Percentiles rank a stretch among this genome's conserved stretches.
phyloP scores from a whole-genome alignment of 768 basidiomycete species.

The Mycena olivaceomarginata region DNA sequence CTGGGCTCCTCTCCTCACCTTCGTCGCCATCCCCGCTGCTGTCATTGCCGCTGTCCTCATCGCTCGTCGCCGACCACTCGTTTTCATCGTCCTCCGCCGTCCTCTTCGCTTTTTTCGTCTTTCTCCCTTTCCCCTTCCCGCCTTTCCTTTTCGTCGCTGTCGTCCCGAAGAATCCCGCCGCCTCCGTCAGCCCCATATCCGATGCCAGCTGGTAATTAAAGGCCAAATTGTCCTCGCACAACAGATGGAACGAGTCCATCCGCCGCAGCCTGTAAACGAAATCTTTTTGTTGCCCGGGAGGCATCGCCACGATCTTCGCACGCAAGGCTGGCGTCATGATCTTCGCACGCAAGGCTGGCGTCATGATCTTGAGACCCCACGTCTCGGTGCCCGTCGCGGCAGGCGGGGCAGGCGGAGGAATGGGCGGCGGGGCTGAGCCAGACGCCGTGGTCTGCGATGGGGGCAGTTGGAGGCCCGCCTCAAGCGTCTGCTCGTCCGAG shows the following conservation, averaged over 20 bases:
- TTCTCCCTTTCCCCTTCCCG: too few species aligned
- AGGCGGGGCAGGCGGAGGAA: too few species aligned
- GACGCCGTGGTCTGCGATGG: too few species aligned
- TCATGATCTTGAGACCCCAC: too few species aligned
- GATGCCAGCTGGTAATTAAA: neutral
- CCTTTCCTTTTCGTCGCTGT: neutral
- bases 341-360: too few species aligned
- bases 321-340: too few species aligned
- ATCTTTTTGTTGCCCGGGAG: neutral
- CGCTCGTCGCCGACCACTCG: neutral
- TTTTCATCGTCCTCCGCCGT: neutral
- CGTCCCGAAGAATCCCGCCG: conserved; percentile 7
- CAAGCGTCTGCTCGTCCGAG: neutral
- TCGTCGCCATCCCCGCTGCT: neutral
- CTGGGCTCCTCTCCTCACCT: too few species aligned
- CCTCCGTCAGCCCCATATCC: neutral
- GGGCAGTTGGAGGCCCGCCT: too few species aligned
- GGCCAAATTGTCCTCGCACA: neutral
- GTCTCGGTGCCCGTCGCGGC: too few species aligned
- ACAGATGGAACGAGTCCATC: too few species aligned
- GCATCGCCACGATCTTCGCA: neutral
- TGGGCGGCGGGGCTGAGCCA: too few species aligned
- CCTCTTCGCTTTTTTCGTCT: too few species aligned
- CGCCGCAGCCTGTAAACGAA: neutral
- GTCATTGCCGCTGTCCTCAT: neutral